phyloP scores from a whole-genome alignment of 2,329 filamentous ascomycete genomes.

The Fusarium lateritium region DNA sequence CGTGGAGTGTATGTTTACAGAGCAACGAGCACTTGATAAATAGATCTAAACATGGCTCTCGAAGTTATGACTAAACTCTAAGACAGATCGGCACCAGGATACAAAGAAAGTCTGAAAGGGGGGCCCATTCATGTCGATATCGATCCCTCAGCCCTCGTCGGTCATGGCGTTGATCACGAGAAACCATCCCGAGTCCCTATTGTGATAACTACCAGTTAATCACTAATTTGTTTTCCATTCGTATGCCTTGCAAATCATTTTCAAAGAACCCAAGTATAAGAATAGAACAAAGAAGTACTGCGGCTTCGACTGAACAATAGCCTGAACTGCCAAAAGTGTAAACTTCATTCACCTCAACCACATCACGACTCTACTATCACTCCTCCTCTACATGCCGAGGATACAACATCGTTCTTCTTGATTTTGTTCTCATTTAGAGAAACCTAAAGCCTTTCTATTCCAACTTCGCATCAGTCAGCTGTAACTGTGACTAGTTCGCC shows the following conservation, averaged over 20 bases:
- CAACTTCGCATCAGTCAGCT: background rate
- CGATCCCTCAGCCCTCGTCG: background rate
- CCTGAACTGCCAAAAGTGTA: background rate
- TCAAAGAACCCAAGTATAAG: background rate
- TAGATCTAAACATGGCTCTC: too few species aligned
- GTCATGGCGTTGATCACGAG: background rate
- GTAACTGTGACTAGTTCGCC: slow-evolving; percentile 5
- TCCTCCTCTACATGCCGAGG: background rate
- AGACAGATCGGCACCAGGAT: too few species aligned
- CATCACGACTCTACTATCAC: background rate
- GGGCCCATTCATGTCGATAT: background rate
- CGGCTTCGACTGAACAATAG: background rate
- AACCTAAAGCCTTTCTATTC: background rate
- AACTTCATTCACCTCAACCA: slow-evolving; percentile 8
- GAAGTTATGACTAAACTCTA: too few species aligned
- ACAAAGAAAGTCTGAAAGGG: too few species aligned
- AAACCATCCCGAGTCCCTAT: background rate
- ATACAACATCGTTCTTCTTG: background rate
- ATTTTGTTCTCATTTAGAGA: background rate
- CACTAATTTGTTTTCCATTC: background rate
- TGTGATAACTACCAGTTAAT: slow-evolving; percentile 10
- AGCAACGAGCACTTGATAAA: too few species aligned
- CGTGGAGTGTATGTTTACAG: too few species aligned
- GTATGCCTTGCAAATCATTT: too few species aligned
- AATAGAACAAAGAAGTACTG: background rate